phyloP scores from a whole-genome alignment of 768 basidiomycete genomes.

The Xerocomus potaroensis region DNA sequence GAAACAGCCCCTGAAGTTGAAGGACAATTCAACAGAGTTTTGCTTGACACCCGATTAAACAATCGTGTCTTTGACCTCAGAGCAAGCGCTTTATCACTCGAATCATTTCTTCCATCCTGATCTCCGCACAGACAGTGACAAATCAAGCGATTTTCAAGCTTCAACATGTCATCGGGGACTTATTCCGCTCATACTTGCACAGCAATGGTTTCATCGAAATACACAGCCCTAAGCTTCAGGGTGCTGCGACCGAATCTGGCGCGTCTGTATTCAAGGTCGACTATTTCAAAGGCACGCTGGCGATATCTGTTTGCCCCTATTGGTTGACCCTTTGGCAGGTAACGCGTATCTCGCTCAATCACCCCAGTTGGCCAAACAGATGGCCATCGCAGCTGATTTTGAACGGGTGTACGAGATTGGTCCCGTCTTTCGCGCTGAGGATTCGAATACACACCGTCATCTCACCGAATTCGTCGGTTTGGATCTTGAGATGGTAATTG shows the following conservation, averaged over 20 bases:
- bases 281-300: slow-evolving; percentile 83
- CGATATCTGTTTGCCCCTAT: background rate
- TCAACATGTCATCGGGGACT: slow-evolving; percentile 80
- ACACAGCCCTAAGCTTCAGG: slow-evolving; percentile 96
- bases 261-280: slow-evolving; percentile 96
- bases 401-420: slow-evolving; percentile 98
- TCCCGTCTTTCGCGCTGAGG: slow-evolving; percentile 94
- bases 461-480: slow-evolving; percentile 98
- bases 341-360: slow-evolving; percentile 93
- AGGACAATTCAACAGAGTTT: slow-evolving; percentile 71
- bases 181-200: slow-evolving; percentile 83
- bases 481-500: slow-evolving; percentile 98
- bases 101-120: slow-evolving; percentile 4
- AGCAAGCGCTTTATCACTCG: slow-evolving; percentile 40
- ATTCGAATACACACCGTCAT: slow-evolving; percentile 96
- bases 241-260: slow-evolving; percentile 94
- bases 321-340: slow-evolving; percentile 42
- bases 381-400: slow-evolving; percentile 98
- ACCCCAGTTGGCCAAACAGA: slow-evolving; percentile 97
- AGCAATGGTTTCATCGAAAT: slow-evolving; percentile 84
- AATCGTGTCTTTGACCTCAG: slow-evolving; percentile 92
- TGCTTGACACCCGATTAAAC: slow-evolving; percentile 91
- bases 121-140: slow-evolving; percentile 66
- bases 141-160: slow-evolving; percentile 95
- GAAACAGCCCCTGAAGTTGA: slow-evolving; percentile 65